Conservation (phyloP, 2,329 filamentous ascomycete species). For the Emydomyces testavorans region DNA sequence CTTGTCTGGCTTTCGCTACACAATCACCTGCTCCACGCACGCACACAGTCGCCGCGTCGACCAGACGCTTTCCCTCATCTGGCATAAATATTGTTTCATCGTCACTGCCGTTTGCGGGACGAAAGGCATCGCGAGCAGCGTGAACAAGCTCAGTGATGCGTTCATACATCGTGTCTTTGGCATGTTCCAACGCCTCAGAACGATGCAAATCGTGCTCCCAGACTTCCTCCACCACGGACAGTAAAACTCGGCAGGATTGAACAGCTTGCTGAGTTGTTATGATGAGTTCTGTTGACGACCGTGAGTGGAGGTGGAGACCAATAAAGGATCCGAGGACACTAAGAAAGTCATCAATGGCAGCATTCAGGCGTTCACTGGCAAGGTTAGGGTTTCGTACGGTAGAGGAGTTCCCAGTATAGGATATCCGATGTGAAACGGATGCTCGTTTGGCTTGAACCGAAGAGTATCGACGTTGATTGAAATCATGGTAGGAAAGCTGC, state of each 20-base stretch:
- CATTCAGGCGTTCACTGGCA: constrained; percentile 69
- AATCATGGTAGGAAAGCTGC: constrained; percentile 8
- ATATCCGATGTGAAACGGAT: constrained; percentile 60
- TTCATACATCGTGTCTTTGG: constrained; percentile 65
- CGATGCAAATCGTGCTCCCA: constrained; percentile 63
- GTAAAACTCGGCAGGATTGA: constrained; percentile 64
- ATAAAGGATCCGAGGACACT: constrained; percentile 89
- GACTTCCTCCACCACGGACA: constrained; percentile 70
- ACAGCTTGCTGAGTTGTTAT: constrained; percentile 74
- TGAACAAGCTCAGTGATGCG: constrained; percentile 69
- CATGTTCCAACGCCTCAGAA: constrained; percentile 54
- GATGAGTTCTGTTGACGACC: constrained; percentile 72
- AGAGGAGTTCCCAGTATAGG: constrained; percentile 57
- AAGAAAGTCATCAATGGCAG: constrained; percentile 75
- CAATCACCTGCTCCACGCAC: constrained; percentile 87
- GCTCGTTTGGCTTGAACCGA: constrained; percentile 37
- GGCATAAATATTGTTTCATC: constrained; percentile 68
- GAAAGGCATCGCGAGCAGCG: constrained; percentile 69
- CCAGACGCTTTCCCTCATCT: constrained; percentile 62
- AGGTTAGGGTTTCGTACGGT: constrained; percentile 56
- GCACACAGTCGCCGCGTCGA: constrained; percentile 71
- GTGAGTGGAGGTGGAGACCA: constrained; percentile 84
- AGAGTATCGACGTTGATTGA: constrained; percentile 22
- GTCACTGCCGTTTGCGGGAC: constrained; percentile 53
- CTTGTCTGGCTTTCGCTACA: constrained; percentile 69